Conservation (phyloP, 257 asterid species). For the Linderniella brevidens region DNA sequence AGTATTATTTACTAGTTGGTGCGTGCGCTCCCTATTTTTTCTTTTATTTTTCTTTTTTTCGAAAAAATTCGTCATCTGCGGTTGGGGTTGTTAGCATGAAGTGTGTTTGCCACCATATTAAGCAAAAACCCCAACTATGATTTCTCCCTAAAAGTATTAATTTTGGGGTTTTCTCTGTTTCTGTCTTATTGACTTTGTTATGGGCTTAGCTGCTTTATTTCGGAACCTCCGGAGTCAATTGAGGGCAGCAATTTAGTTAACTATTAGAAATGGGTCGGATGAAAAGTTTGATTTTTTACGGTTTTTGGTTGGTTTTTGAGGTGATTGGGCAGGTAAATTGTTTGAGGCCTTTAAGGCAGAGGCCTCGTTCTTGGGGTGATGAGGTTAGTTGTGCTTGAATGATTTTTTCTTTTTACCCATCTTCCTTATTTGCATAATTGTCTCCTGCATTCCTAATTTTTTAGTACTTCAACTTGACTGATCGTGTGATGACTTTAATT, state of each 20-base stretch:
- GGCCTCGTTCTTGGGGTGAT: constrained; percentile 79
- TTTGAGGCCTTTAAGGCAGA: constrained; percentile 78
- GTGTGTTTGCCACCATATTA: constrained; percentile 35
- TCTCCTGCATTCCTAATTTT: not conserved
- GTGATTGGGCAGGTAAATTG: constrained; percentile 36
- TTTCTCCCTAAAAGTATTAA: constrained; percentile 7
- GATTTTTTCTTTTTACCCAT: constrained; percentile 1
- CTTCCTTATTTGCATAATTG: constrained; percentile 8
- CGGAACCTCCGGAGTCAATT: constrained; percentile 21
- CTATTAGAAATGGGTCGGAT: constrained; percentile 33
- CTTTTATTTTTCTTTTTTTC: not conserved
- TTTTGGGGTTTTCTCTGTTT: constrained; percentile 5
- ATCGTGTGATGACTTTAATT: not conserved
- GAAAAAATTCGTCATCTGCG: too few species aligned
- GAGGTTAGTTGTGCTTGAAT: constrained; percentile 41
- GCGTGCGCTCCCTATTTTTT: constrained; percentile 34
- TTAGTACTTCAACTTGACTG: not conserved
- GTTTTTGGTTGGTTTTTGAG: constrained; percentile 29
- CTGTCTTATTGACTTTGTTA: constrained; percentile 7
- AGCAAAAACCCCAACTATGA: constrained; percentile 34
- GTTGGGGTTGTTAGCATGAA: constrained; percentile 43
- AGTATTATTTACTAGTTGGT: constrained; percentile 12
- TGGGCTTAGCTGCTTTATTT: constrained; percentile 23
- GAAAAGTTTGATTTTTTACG: constrained; percentile 23
- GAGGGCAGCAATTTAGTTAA: constrained; percentile 27